These are phyloP conservation scores for Abelmoschus esculentus DNA, from an alignment of 345 rosid species.

Conservation along the genomic window DNA sequence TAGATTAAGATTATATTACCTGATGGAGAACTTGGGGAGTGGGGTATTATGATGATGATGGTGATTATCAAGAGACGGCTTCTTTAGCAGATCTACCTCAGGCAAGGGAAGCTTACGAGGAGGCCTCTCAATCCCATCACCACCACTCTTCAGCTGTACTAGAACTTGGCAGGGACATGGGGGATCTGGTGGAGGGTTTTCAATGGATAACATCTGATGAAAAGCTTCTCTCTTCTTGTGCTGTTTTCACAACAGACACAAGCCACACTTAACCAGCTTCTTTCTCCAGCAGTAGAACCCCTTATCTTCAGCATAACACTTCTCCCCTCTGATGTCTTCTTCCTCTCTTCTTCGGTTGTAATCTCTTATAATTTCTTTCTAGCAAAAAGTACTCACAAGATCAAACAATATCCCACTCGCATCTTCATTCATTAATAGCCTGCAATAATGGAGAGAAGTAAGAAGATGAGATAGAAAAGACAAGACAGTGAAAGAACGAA, in stretches of 20 bases:
- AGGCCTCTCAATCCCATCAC: conserved; percentile 36
- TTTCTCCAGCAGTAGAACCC: conserved; percentile 24
- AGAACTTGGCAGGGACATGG: conserved; percentile 42
- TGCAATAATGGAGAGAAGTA: conserved; percentile 29
- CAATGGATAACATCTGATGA: conserved; percentile 84
- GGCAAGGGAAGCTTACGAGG: conserved; percentile 32
- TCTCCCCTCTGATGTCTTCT: conserved; percentile 6
- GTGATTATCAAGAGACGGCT: conserved; percentile 19
- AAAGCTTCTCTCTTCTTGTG: conserved; percentile 58
- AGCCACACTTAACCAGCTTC: conserved; percentile 34
- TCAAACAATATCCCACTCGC: conserved; percentile 22
- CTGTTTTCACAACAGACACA: conserved; percentile 58
- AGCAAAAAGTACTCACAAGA: conserved; percentile 14
- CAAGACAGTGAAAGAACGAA: background rate
- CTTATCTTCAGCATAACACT: conserved; percentile 60
- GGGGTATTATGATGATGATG: conserved; percentile 10
- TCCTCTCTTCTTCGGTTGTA: background rate
- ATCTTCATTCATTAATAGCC: conserved; percentile 42
- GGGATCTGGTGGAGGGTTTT: conserved; percentile 68
- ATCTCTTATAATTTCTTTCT: background rate
- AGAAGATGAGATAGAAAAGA: conserved; percentile 9
- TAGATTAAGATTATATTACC: conserved; percentile 31
- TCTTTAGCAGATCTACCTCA: conserved; percentile 39
- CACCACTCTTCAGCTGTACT: conserved; percentile 19
- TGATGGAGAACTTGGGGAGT: conserved; percentile 68